Conservation (phyloP, 768 basidiomycete genomes). For the Phaffia tasmanica region DNA sequence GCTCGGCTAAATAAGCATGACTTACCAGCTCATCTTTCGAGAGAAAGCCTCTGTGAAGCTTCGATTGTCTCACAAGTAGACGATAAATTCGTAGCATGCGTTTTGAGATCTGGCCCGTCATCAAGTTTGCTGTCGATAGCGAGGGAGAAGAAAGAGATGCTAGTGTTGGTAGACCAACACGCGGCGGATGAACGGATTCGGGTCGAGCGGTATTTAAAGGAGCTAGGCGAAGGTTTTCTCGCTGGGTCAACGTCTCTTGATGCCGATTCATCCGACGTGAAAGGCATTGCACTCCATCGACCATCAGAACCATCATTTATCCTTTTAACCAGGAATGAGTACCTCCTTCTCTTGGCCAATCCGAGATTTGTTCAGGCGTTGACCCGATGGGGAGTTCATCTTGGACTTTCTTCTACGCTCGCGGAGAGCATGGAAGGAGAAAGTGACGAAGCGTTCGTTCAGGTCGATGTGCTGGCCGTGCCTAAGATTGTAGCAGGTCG, state of each 20-base stretch:
- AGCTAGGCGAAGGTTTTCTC: constrained; percentile 55
- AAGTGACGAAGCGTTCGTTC: constrained; percentile 46
- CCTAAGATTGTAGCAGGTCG: constrained; percentile 58
- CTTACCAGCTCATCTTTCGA: not conserved
- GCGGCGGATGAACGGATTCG: constrained; percentile 94
- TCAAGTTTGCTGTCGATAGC: constrained; percentile 16
- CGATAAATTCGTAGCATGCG: constrained; percentile 75
- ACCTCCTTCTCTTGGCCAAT: not conserved
- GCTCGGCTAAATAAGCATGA: not conserved
- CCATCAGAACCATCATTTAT: not conserved
- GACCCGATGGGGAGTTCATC: constrained; percentile 19
- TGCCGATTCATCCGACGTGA: not conserved
- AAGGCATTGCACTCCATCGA: not conserved
- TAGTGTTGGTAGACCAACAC: constrained; percentile 89
- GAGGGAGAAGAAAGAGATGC: constrained; percentile 28
- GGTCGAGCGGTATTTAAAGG: constrained; percentile 68
- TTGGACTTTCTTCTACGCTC: not conserved
- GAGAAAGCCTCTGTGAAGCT: constrained; percentile 40
- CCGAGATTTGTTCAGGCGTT: constrained; percentile 2
- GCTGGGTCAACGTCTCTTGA: not conserved
- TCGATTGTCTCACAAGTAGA: constrained; percentile 68
- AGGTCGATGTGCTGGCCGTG: constrained; percentile 53
- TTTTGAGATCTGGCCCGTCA: constrained; percentile 38
- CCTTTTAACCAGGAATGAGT: constrained; percentile 13
- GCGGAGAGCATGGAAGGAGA: constrained; percentile 19